These are phyloP conservation scores for Corymbia calophylla DNA, from an alignment of 441 rosid genomes.

Conservation along the genomic window DNA sequence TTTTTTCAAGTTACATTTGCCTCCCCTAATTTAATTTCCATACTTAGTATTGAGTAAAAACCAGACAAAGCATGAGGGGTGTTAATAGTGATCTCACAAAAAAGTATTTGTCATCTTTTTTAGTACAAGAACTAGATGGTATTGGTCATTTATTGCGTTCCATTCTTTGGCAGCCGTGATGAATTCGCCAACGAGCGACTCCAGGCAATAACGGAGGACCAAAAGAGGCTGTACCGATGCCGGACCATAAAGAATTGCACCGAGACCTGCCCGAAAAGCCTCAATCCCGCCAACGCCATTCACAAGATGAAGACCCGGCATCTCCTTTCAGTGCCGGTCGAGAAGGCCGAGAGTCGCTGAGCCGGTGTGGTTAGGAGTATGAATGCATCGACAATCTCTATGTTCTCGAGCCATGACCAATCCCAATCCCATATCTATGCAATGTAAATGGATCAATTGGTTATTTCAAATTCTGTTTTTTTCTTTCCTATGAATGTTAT, in stretches of 20 bases:
- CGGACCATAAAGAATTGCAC: slow-evolving; percentile 58
- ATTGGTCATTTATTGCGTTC: neutral
- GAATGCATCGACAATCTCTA: neutral
- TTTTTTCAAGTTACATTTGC: too few species aligned
- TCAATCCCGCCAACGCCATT: slow-evolving; percentile 47
- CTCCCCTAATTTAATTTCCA: too few species aligned
- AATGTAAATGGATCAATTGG: neutral
- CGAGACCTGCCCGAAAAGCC: slow-evolving; percentile 54
- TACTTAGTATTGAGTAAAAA: too few species aligned
- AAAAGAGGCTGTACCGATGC: slow-evolving; percentile 43
- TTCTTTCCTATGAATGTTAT: neutral
- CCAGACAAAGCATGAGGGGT: too few species aligned
- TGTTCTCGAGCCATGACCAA: neutral
- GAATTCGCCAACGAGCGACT: slow-evolving; percentile 33
- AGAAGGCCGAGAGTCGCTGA: slow-evolving; percentile 1
- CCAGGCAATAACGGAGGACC: slow-evolving; percentile 43
- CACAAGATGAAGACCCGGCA: slow-evolving; percentile 49
- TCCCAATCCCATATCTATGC: neutral
- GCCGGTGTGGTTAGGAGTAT: neutral
- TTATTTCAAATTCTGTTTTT: neutral
- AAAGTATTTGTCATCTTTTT: neutral
- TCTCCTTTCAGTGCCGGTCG: slow-evolving; percentile 10
- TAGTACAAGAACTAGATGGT: neutral
- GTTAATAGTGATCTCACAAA: too few species aligned
- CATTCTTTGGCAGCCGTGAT: slow-evolving; percentile 35